Conservation (phyloP, 768 basidiomycete species). For the Dentipellis sp. region DNA sequence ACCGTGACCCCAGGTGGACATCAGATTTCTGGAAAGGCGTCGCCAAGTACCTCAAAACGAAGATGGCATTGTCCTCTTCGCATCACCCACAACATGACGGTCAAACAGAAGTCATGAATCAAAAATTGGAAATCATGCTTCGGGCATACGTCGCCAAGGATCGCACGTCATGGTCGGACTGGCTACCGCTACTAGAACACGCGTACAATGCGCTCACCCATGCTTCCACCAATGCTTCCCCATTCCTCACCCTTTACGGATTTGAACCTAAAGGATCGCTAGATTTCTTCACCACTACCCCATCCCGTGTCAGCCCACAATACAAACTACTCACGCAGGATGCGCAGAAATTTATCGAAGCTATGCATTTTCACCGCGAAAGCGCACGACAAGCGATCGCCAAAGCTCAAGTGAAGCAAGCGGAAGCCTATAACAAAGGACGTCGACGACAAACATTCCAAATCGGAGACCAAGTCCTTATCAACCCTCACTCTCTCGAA, state of each 20-base stretch:
- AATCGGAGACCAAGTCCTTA: constrained; percentile 15
- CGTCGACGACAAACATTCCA: constrained; percentile 9
- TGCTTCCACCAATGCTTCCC: constrained; percentile 8
- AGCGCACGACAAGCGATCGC: constrained; percentile 9
- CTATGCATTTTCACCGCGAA: not conserved
- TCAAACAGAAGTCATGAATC: not conserved
- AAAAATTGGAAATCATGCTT: not conserved
- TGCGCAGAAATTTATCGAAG: not conserved
- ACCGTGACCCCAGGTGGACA: not conserved
- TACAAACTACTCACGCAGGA: not conserved
- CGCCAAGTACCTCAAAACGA: not conserved
- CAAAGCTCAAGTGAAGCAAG: constrained; percentile 7
- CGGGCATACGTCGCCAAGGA: not conserved
- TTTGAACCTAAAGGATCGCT: constrained; percentile 3
- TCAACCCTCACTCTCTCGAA: constrained; percentile 16
- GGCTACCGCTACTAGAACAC: not conserved
- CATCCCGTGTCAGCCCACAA: not conserved
- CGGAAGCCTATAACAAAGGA: constrained; percentile 12
- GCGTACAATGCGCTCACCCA: constrained; percentile 13
- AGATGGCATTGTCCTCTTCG: not conserved
- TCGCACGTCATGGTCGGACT: not conserved
- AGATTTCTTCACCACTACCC: not conserved
- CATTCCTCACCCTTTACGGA: constrained; percentile 15
- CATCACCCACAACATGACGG: not conserved
- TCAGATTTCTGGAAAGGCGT: constrained; percentile 3